Conservation (phyloP, 371 early-diverging fungal genomes). For the Rhizopus microsporus region DNA sequence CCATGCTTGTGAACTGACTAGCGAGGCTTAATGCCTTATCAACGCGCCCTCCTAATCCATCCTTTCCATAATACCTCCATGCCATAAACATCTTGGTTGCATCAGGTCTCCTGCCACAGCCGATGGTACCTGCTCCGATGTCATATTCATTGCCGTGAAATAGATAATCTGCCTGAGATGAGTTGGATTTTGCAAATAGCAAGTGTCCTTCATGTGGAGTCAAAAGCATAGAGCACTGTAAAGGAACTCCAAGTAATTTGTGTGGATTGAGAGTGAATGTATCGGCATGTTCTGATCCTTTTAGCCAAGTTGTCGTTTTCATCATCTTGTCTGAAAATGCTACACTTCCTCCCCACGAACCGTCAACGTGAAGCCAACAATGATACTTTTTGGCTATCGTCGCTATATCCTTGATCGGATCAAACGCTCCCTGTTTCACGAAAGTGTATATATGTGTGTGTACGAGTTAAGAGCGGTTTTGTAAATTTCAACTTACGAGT, state of each 20-base stretch:
- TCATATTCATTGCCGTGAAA: constrained; percentile 77
- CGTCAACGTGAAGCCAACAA: constrained; percentile 88
- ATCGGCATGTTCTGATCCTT: constrained; percentile 64
- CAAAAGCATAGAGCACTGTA: constrained; percentile 82
- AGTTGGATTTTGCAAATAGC: constrained; percentile 60
- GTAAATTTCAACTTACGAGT: constrained; percentile 39
- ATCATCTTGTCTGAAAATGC: constrained; percentile 56
- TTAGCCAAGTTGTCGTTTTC: constrained; percentile 45
- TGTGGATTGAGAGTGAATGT: constrained; percentile 85
- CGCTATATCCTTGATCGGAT: constrained; percentile 67
- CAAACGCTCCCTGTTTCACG: constrained; percentile 68
- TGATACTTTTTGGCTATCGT: constrained; percentile 61
- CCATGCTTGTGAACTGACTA: constrained; percentile 34
- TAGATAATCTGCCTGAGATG: constrained; percentile 70
- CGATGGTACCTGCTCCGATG: constrained; percentile 81
- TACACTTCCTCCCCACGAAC: constrained; percentile 83
- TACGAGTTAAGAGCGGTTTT: neutral
- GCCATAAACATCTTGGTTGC: constrained; percentile 81
- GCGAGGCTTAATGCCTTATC: constrained; percentile 52
- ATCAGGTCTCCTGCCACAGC: constrained; percentile 86
- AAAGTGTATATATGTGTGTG: neutral
- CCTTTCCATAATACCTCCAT: constrained; percentile 78
- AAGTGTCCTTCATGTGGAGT: constrained; percentile 53
- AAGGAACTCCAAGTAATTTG: constrained; percentile 82
- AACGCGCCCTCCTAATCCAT: constrained; percentile 54